A percentile compares a stretch with the other conserved stretches of the same genome.
phyloP scores from a whole-genome alignment of 257 asterid species.

The Primulina eburnea region DNA sequence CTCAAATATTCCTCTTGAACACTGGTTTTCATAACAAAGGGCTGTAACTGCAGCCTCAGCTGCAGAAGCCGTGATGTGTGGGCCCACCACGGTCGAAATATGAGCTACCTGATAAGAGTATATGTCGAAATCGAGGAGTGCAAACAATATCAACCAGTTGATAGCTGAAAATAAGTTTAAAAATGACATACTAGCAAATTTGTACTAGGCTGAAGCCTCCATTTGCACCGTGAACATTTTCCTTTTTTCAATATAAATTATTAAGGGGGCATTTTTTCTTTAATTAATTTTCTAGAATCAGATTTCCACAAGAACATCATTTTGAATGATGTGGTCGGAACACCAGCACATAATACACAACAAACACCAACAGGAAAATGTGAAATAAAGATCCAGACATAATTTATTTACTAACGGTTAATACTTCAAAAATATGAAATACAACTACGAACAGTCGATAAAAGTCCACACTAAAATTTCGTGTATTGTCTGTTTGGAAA shows the following conservation, averaged over 20 bases:
- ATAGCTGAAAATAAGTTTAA: not conserved
- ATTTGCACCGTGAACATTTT: not conserved
- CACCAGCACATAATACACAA: not conserved
- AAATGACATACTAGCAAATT: slow-evolving; percentile 10
- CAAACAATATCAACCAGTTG: slow-evolving; percentile 6
- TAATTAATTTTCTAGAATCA: not conserved
- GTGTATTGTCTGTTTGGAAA: slow-evolving; percentile 13
- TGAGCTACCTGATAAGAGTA: slow-evolving; percentile 57
- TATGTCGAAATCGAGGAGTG: slow-evolving; percentile 22
- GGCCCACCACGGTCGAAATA: slow-evolving; percentile 66
- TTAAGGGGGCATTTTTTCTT: not conserved
- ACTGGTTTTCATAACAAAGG: slow-evolving; percentile 84
- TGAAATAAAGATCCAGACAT: slow-evolving; percentile 6
- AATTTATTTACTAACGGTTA: slow-evolving; percentile 1
- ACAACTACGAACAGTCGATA: slow-evolving; percentile 13
- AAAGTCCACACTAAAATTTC: not conserved
- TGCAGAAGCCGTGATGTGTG: slow-evolving; percentile 67
- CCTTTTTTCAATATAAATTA: too few species aligned
- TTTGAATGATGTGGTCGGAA: not conserved
- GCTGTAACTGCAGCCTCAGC: slow-evolving; percentile 89
- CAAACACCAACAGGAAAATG: not conserved
- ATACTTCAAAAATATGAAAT: slow-evolving; percentile 12
- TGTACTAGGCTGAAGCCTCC: not conserved
- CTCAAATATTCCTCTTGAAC: slow-evolving; percentile 72
- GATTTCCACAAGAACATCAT: not conserved